These are phyloP conservation scores for Moesziomyces parantarcticus DNA, from an alignment of 1,284 basidiomycete genomes.

Conservation along the genomic window DNA sequence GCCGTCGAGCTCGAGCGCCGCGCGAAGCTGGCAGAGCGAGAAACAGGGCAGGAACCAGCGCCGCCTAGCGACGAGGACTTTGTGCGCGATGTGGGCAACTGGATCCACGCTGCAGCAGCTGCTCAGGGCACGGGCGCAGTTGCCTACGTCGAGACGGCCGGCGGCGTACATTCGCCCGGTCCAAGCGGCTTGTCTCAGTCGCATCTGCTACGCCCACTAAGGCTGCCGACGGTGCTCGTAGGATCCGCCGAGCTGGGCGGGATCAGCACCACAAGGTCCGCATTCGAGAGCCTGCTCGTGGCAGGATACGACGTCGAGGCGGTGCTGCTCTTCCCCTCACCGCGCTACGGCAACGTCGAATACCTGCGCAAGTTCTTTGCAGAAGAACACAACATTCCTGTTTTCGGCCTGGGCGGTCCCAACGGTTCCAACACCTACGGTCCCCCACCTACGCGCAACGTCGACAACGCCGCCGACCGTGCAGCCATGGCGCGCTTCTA, in stretches of 20 bases:
- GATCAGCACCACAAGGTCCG: slow-evolving; percentile 91
- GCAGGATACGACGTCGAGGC: slow-evolving; percentile 89
- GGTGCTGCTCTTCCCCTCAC: slow-evolving; percentile 82
- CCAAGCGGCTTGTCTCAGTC: slow-evolving; percentile 84
- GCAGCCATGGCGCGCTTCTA: slow-evolving; percentile 79
- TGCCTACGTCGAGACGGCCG: slow-evolving; percentile 92
- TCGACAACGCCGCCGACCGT: slow-evolving; percentile 72
- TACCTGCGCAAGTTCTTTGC: slow-evolving; percentile 83
- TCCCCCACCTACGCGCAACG: slow-evolving; percentile 68
- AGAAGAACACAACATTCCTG: slow-evolving; percentile 73
- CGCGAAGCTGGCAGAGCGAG: slow-evolving; percentile 47
- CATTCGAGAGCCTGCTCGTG: slow-evolving; percentile 89
- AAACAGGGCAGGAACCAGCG: slow-evolving; percentile 15
- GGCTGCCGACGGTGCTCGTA: slow-evolving; percentile 86
- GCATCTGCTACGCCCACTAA: slow-evolving; percentile 71
- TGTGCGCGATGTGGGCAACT: slow-evolving; percentile 75
- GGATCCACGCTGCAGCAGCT: slow-evolving; percentile 73
- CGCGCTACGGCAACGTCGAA: slow-evolving; percentile 76
- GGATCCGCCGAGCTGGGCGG: slow-evolving; percentile 91
- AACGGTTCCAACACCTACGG: slow-evolving; percentile 29
- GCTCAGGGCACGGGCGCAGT: slow-evolving; percentile 13
- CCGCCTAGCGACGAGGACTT: slow-evolving; percentile 74
- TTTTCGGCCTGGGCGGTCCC: slow-evolving; percentile 59
- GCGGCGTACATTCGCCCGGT: slow-evolving; percentile 93
- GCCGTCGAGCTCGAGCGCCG: slow-evolving; percentile 77